Base-by-base conservation (phyloP, 495 filamentous ascomycete species). In the Penicillium cosmopolitanum region DNA sequence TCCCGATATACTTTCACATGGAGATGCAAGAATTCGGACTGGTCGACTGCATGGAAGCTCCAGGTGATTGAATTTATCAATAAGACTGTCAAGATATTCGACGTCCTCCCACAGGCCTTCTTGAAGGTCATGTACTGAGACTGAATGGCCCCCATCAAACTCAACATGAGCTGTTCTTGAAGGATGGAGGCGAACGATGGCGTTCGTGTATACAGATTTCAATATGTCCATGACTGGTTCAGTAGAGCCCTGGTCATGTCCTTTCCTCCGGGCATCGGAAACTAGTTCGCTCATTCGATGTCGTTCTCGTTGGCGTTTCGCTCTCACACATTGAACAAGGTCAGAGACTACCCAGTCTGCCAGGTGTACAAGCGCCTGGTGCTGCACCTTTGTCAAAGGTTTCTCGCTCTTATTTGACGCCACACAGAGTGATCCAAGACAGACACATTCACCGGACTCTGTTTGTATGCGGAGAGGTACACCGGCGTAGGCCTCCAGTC, bases 291-390 rank as follows among this genome's bases (percentile, higher is more conserved):
- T 28, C 62, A 65, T 65, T 11, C 21, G 58, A 44, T 35, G 58
- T 0, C 58, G 53, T 13, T 58, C 58, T 12, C 58, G 55, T 44
- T 65, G 62, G 15, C 62, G 51, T 38, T 54, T 58, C 25, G 55
- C 58, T 56, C 58, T 51, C 15, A 43, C 38, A 12, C 35, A 51
- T 51, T 65, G 58, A 12, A 61, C 44, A 7, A 65, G 55, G 52
- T 65, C 62, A 3, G 58, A 65, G n/a, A 65, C 55, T 16, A 61
- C 51, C 62, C 62, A 65, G 21, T 65, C 62, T 6, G 35, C 58
- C n/a, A 65, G 55, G 21, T 55, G 58, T 28, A 65, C 51, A 5
- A 65, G 51, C 18, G 62, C 34, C 40, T 61, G 55, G 10, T 65
- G 62, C 16, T 65, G 62, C 0, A 23, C 11, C 58, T 55, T 61